Evolutionary conservation across 768 basidiomycete species (phyloP).

Genomic region (Botryobasidium botryosum): DNA sequence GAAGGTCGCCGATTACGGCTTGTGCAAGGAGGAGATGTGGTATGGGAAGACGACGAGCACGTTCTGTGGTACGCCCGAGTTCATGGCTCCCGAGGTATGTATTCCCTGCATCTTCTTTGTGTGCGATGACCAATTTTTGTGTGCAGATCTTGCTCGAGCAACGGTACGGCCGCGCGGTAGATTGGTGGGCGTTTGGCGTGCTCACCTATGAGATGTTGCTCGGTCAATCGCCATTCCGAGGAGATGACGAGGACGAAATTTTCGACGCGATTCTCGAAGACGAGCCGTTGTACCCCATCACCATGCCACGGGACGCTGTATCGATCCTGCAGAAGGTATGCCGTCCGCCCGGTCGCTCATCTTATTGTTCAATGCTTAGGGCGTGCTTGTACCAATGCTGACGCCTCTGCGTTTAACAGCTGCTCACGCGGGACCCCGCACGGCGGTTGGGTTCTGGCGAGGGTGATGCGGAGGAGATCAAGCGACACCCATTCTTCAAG

Average conservation of each 20-base stretch:
- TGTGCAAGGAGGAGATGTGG: conserved; percentile 99
- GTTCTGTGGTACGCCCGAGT: conserved; percentile 98
- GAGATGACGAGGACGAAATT: conserved; percentile 98
- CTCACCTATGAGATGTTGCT: conserved; percentile 97
- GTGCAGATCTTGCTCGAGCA: conserved; percentile 92
- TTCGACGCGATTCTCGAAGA: conserved; percentile 99
- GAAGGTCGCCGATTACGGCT: conserved; percentile 96
- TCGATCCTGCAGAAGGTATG: conserved; percentile 84
- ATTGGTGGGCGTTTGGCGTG: conserved; percentile 99
- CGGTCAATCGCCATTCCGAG: conserved; percentile 97
- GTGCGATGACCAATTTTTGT: conserved; percentile 5
- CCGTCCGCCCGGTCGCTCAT: neutral
- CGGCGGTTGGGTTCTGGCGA: conserved; percentile 85
- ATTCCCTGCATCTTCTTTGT: no score
- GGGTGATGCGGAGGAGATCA: conserved; percentile 92
- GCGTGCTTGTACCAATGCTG: neutral
- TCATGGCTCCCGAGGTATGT: conserved; percentile 96
- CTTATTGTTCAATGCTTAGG: no score
- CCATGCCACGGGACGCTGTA: conserved; percentile 96
- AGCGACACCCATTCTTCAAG: conserved; percentile 95
- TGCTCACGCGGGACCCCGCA: conserved; percentile 79
- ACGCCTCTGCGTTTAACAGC: conserved; percentile 26
- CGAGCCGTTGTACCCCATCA: conserved; percentile 95
- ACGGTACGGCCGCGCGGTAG: conserved; percentile 94
- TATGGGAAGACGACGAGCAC: conserved; percentile 89